Base-by-base conservation (phyloP, 2,329 filamentous ascomycete genomes). In the Alternaria burnsii region DNA sequence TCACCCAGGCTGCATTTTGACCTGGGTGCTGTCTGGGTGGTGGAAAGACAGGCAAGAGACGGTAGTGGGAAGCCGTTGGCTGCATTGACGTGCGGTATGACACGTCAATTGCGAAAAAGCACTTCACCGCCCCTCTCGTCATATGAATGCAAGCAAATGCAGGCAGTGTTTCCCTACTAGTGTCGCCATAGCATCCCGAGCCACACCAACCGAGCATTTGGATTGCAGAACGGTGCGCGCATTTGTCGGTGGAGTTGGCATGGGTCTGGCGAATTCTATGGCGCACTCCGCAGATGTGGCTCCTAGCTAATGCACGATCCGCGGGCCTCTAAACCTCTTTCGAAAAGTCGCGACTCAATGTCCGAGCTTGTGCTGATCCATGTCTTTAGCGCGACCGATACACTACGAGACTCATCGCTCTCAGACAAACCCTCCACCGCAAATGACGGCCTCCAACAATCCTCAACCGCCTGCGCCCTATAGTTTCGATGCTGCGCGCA, bases 401-500 rank as follows among this genome's bases (percentile, higher is more conserved):
- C 53, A 71, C 62, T 65, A 70, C 62, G 67, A 65, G 62, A 68
- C 71, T 65, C 70, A 70, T 53, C 70, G 68, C 52, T 67, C 69
- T 42, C 74, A 72, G 42, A 67, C 71, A 36, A 71, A 67, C 61
- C 74, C 71, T 68, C 72, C 73, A 62, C 71, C 74, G 61, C 74
- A 71, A 42, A 78, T 78, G 74, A 72, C 65, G 56, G 65, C 61
- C 58, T 70, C 75, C 44, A 72, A 74, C 59, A 71, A 67, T 58
- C 54, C 70, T 20, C 61, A 78, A 34, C 70, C 66, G 51, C 74
- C 71, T 59, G 79, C 82, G 74, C 73, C 75, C 28, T 78, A 79
- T 61, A 74, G 74, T 55, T 82, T 79, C 69, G 82, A 83, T 59
- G 70, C 73, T 34, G 71, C 79, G 52, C 78, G 82, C 59, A 74